Base-by-base conservation (phyloP, 192 early-diverging fungal species). In the Gamsiella multidivaricata region DNA sequence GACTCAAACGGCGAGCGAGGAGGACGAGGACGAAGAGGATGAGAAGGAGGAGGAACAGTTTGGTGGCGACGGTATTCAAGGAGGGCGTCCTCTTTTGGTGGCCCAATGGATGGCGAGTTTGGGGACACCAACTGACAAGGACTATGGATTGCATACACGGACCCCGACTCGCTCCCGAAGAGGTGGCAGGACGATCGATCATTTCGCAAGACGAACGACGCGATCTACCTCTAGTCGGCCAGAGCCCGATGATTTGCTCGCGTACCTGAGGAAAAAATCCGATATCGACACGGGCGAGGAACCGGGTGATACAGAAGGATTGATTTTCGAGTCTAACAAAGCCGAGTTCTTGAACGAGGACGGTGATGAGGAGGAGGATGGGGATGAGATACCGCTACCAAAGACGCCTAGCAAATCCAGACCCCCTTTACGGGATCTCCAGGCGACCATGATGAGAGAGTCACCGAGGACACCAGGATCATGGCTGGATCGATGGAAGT, bases 401-500 rank as follows among this genome's bases (percentile, higher is more conserved):
- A 52, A 9, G n/a, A 64, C 61, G 31, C 61, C 61, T 2, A 64
- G 36, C 34, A 64, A 64, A 20, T 23, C 23, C 28, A 64, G 22
- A 22, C 34, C 9, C 8, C n/a, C 23, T 9, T 22, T 4, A 12
- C 8, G 17, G 1, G 51, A 53, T 28, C n/a, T n/a, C 9, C 10
- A 53, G 26, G 18, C 10, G n/a, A 29, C 28, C 22, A 0, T 4
- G 9, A 8, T 0, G 51, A 7, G 4, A 50, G 51, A 46, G 3
- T 31, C 51, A 31, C 55, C 53, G n/a, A 54, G 22, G 14, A 42
- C 66, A 60, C 66, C 59, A 18, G 52, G 59, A 3, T 46, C 69
- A 15, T 37, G 28, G 41, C 42, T 70, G 23, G 34, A 50, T 25
- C 49, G 59, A 12, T 70, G 69, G 69, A 70, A 62, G 50, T 45